Evolutionary conservation across 2,329 filamentous ascomycete genomes (phyloP).

Genomic region (Penicillium sp.): DNA sequence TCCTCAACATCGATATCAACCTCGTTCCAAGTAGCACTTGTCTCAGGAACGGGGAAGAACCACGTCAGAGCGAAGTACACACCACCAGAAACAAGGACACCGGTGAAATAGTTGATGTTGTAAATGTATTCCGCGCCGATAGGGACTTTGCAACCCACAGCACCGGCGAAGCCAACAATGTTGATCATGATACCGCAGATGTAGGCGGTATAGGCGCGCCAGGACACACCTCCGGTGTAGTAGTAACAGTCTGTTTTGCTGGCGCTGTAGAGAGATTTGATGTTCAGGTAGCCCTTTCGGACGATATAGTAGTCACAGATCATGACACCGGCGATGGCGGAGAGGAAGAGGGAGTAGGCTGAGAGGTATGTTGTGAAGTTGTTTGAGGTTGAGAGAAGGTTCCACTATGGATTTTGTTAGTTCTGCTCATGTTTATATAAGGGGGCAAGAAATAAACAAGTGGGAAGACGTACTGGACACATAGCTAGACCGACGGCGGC

Average conservation of each 20-base stretch:
- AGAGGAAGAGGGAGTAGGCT: slow-evolving; percentile 91
- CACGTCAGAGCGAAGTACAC: slow-evolving; percentile 71
- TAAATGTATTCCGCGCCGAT: slow-evolving; percentile 81
- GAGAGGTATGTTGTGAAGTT: slow-evolving; percentile 90
- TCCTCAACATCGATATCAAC: slow-evolving; percentile 50
- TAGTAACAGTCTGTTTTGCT: slow-evolving; percentile 65
- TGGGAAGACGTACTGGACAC: slow-evolving; percentile 61
- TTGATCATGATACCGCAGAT: slow-evolving; percentile 83
- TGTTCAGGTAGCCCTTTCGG: slow-evolving; percentile 75
- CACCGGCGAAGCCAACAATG: slow-evolving; percentile 85
- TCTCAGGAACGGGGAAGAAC: slow-evolving; percentile 70
- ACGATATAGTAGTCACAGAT: slow-evolving; percentile 84
- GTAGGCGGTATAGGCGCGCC: slow-evolving; percentile 81
- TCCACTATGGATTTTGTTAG: slow-evolving; percentile 46
- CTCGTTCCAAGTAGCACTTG: slow-evolving; percentile 75
- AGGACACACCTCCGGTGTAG: slow-evolving; percentile 71
- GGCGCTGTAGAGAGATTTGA: slow-evolving; percentile 76
- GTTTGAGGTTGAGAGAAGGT: slow-evolving; percentile 71
- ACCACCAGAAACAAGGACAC: slow-evolving; percentile 67
- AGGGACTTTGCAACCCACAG: slow-evolving; percentile 70
- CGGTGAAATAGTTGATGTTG: slow-evolving; percentile 85
- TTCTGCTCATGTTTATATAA: neutral
- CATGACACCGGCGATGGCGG: slow-evolving; percentile 89
- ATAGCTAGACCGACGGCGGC: slow-evolving; percentile 77
- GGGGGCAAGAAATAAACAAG: neutral